phyloP scores from a whole-genome alignment of 31 red algal genomes.

The Endocladia muricata region DNA sequence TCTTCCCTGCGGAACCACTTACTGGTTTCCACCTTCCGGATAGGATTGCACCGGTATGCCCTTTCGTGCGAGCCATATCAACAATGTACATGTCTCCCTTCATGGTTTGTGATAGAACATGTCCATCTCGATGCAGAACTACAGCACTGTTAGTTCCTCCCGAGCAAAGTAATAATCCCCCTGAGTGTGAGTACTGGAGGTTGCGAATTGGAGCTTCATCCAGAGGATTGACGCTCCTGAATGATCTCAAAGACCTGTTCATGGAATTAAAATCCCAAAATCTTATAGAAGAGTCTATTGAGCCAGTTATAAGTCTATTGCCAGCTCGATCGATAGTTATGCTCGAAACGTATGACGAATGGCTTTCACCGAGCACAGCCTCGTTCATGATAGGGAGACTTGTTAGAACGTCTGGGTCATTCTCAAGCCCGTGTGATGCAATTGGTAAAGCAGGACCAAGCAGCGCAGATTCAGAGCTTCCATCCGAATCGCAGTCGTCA shows the following conservation, averaged over 20 bases:
- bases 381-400: conserved; percentile 29
- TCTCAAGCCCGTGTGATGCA: not conserved
- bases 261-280: conserved; percentile 72
- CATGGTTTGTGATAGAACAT: conserved; percentile 35
- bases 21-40: conserved; percentile 36
- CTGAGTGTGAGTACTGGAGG: conserved; percentile 28
- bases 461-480: conserved; percentile 25
- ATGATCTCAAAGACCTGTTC: conserved; percentile 41
- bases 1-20: not conserved
- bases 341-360: conserved; percentile 51
- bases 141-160: conserved; percentile 40
- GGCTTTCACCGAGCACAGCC: conserved; percentile 21
- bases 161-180: conserved; percentile 36
- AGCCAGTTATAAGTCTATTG: conserved; percentile 51
- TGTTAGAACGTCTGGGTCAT: not conserved
- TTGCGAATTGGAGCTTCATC: conserved; percentile 24
- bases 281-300: conserved; percentile 38
- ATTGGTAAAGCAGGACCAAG: conserved; percentile 38
- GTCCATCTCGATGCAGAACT: conserved; percentile 47
- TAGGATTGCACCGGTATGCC: conserved; percentile 44
- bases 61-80: conserved; percentile 57
- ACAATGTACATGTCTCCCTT: conserved; percentile 77
- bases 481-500: conserved; percentile 23
- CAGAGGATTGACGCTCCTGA: conserved; percentile 46
- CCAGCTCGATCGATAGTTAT: conserved; percentile 44